Evolutionary conservation across 2,329 filamentous ascomycete species (phyloP).

Genomic region (Biscogniauxia mediterranea): DNA sequence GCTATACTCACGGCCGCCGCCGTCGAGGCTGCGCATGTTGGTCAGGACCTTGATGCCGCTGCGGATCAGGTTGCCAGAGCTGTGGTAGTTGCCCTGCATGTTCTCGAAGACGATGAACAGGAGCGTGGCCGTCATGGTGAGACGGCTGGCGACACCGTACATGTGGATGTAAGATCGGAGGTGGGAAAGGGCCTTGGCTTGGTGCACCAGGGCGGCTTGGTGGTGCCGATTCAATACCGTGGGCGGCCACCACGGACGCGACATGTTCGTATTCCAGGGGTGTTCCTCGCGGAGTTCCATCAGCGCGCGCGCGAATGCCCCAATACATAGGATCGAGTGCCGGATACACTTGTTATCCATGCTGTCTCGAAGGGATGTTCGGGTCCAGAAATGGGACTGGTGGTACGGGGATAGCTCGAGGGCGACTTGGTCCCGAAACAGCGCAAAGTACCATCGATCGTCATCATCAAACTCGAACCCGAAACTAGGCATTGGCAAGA

Average conservation of each 20-base stretch:
- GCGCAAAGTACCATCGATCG: conserved; percentile 26
- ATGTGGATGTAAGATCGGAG: conserved; percentile 22
- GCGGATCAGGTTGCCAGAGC: conserved; percentile 25
- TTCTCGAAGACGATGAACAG: conserved; percentile 31
- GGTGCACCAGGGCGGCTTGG: conserved; percentile 27
- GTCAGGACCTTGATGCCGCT: conserved; percentile 28
- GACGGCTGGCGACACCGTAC: conserved; percentile 21
- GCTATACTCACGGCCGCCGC: conserved; percentile 12
- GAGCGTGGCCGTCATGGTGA: conserved; percentile 27
- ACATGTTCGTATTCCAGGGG: conserved; percentile 6
- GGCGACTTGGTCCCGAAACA: conserved; percentile 24
- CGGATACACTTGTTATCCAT: conserved; percentile 24
- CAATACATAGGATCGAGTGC: conserved; percentile 29
- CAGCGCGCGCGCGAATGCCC: conserved; percentile 26
- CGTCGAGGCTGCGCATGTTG: conserved; percentile 14
- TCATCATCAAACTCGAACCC: conserved; percentile 22
- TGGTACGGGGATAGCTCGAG: conserved; percentile 24
- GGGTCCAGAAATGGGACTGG: conserved; percentile 23
- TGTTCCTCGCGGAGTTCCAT: conserved; percentile 22
- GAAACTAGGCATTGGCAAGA: conserved; percentile 12
- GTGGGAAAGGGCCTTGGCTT: conserved; percentile 25
- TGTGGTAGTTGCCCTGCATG: conserved; percentile 31
- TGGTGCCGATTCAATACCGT: conserved; percentile 24
- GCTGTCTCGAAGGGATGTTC: conserved; percentile 25
- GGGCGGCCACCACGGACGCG: conserved; percentile 23